Conservation (phyloP, 2,329 filamentous ascomycete species). For the Fusarium irregulare region DNA sequence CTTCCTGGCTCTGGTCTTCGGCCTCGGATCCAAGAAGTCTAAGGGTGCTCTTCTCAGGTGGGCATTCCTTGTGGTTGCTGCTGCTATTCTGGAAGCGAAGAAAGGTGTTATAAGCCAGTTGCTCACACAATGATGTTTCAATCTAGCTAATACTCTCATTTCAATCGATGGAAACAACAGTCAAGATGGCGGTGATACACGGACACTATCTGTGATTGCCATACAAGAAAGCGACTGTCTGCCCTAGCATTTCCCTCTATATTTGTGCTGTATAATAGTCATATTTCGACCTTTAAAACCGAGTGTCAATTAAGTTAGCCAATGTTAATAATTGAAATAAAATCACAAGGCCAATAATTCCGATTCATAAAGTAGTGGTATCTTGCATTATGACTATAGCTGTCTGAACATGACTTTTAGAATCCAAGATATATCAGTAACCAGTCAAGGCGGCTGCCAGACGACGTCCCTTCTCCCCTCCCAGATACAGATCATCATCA, state of each 20-base stretch:
- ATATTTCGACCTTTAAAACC: background rate
- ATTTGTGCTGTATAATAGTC: slow-evolving; percentile 14
- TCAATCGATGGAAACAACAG: background rate
- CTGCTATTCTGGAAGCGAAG: slow-evolving; percentile 52
- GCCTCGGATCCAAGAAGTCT: slow-evolving; percentile 62
- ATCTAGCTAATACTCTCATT: slow-evolving; percentile 18
- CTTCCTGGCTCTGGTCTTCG: slow-evolving; percentile 63
- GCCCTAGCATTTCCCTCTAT: background rate
- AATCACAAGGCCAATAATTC: background rate
- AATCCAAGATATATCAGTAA: slow-evolving; percentile 27
- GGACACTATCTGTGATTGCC: background rate
- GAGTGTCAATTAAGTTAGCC: background rate
- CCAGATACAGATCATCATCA: slow-evolving; percentile 69
- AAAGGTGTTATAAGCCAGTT: slow-evolving; percentile 50
- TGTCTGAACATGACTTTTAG: background rate
- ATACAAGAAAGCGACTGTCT: background rate
- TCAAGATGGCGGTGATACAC: background rate
- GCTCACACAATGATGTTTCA: slow-evolving; percentile 37
- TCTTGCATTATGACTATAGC: slow-evolving; percentile 21
- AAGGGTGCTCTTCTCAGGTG: slow-evolving; percentile 66
- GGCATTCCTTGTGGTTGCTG: slow-evolving; percentile 56
- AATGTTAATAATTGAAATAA: background rate
- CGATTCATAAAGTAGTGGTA: slow-evolving; percentile 30
- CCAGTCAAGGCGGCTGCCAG: slow-evolving; percentile 57
- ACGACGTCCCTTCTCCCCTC: slow-evolving; percentile 65